Conservation (phyloP, 352 stramenopile species). For the Proteromonas lacertae region DNA sequence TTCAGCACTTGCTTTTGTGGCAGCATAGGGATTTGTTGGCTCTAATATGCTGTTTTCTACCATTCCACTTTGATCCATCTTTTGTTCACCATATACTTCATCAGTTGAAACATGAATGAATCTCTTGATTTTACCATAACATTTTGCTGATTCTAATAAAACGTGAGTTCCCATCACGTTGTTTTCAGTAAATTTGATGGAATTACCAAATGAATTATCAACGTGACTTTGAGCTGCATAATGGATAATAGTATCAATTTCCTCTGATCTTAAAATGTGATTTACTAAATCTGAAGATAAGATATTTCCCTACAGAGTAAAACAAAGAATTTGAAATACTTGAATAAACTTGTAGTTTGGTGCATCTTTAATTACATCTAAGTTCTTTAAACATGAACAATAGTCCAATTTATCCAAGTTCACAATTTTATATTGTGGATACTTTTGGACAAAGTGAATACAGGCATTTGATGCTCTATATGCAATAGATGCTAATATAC, state of each 20-base stretch:
- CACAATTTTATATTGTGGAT: slow-evolving; percentile 82
- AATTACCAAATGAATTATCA: slow-evolving; percentile 94
- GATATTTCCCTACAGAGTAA: slow-evolving; percentile 91
- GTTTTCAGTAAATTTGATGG: slow-evolving; percentile 78
- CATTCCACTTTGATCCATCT: slow-evolving; percentile 52
- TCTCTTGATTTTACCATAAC: slow-evolving; percentile 29
- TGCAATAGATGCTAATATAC: slow-evolving; percentile 13
- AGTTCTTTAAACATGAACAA: slow-evolving; percentile 44
- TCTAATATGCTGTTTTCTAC: slow-evolving; percentile 61
- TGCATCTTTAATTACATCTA: slow-evolving; percentile 24
- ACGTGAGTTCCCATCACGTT: slow-evolving; percentile 93
- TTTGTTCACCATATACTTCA: slow-evolving; percentile 84
- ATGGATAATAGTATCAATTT: slow-evolving; percentile 89
- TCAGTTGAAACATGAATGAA: slow-evolving; percentile 94
- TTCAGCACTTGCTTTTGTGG: slow-evolving; percentile 84
- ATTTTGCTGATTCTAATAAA: slow-evolving; percentile 67
- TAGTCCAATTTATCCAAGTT: slow-evolving; percentile 65
- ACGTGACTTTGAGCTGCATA: slow-evolving; percentile 75
- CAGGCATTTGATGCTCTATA: slow-evolving; percentile 60
- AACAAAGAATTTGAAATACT: too few species aligned
- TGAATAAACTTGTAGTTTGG: slow-evolving; percentile 84
- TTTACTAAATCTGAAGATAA: slow-evolving; percentile 51
- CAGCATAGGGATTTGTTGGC: slow-evolving; percentile 86
- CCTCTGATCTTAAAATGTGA: slow-evolving; percentile 62
- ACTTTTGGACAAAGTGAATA: slow-evolving; percentile 70